Evolutionary conservation across 2,329 filamentous ascomycete genomes (phyloP).

Genomic region (Blastomyces percursus): DNA sequence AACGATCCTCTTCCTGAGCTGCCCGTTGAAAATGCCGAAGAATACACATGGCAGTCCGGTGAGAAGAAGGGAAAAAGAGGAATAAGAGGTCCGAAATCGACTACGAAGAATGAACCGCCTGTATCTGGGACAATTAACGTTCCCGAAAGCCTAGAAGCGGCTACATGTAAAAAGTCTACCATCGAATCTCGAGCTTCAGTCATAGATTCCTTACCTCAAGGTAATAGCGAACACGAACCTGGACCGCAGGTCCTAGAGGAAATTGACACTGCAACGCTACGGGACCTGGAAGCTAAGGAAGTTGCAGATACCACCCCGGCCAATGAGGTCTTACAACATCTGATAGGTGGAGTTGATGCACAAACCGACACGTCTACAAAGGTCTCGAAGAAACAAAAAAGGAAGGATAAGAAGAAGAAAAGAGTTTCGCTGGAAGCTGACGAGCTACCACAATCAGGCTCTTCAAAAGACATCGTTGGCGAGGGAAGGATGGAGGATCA

Average conservation of each 20-base stretch:
- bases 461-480: neutral
- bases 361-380: slow-evolving; percentile 5
- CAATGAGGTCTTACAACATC: slow-evolving; percentile 17
- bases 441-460: neutral
- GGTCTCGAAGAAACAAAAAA: slow-evolving; percentile 19
- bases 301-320: neutral
- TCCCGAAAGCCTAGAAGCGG: neutral
- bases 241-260: neutral
- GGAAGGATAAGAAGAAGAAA: slow-evolving; percentile 20
- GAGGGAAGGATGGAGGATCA: neutral
- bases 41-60: slow-evolving; percentile 8
- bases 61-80: slow-evolving; percentile 18
- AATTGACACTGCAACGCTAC: neutral
- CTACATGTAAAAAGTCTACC: neutral
- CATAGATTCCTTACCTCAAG: neutral
- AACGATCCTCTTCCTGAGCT: neutral
- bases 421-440: slow-evolving; percentile 8
- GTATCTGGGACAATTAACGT: neutral
- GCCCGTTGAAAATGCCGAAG: slow-evolving; percentile 10
- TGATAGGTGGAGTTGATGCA: slow-evolving; percentile 1
- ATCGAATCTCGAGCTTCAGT: neutral
- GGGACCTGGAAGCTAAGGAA: neutral
- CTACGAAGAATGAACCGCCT: neutral
- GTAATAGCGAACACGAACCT: slow-evolving; percentile 3
- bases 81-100: slow-evolving; percentile 14